Percentiles rank a stretch among this genome's conserved stretches.
Evolutionary conservation across 805 yeast genomes (phyloP).

Genomic region (Zygosaccharomyces bailii): DNA sequence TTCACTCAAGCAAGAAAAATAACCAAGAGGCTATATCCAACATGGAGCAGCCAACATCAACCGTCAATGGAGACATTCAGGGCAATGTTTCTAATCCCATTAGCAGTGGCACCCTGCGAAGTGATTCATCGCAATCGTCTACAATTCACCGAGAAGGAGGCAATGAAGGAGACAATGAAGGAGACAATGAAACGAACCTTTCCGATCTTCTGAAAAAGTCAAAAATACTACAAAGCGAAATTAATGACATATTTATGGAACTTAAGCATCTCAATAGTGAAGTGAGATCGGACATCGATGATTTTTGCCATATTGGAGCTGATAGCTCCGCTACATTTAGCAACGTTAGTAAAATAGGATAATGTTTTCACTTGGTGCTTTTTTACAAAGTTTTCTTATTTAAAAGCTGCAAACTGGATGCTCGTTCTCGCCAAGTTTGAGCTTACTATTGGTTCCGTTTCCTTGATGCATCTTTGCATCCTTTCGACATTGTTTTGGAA

Average conservation of each 20-base stretch:
- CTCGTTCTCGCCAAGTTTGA: conserved; percentile 31
- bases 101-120: conserved; percentile 1
- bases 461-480: conserved; percentile 27
- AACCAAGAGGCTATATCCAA: too few species aligned
- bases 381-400: conserved; percentile 10
- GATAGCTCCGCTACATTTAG: conserved; percentile 5
- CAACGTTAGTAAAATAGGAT: not conserved
- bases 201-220: conserved; percentile 14
- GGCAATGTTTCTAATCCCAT: not conserved
- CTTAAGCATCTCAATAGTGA: conserved; percentile 24
- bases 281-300: conserved; percentile 29
- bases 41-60: not conserved
- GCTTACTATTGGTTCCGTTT: conserved; percentile 32
- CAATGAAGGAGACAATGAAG: not conserved
- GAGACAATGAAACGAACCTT: too few species aligned
- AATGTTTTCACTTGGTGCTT: not conserved
- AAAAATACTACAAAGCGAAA: conserved; percentile 27
- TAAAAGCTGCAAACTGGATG: conserved; percentile 35
- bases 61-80: not conserved
- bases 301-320: conserved; percentile 29
- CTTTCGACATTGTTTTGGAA: conserved; percentile 29
- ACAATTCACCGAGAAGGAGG: not conserved
- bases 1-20: too few species aligned
- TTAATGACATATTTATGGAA: conserved; percentile 20
- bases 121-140: conserved; percentile 1